Percentiles rank a stretch among this genome's conserved stretches.
phyloP scores from a whole-genome alignment of 768 basidiomycete genomes.

The Suillus brevipes region DNA sequence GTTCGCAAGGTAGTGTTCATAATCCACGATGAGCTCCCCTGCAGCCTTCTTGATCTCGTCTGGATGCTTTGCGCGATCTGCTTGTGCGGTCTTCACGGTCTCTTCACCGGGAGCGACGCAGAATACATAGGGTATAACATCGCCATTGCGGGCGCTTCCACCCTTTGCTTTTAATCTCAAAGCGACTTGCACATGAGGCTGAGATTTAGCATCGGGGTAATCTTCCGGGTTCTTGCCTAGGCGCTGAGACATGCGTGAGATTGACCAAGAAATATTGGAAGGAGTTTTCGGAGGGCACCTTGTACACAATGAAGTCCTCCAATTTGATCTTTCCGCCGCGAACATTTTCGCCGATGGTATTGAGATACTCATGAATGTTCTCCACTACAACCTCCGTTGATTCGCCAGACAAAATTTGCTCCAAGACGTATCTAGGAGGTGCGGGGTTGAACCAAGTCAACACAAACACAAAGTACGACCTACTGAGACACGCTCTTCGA shows the following conservation, averaged over 20 bases:
- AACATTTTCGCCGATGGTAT: conserved; percentile 73
- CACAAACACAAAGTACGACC: conserved; percentile 29
- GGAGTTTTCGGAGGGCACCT: conserved; percentile 51
- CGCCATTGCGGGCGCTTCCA: conserved; percentile 76
- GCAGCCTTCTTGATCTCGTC: conserved; percentile 81
- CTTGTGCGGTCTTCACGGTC: conserved; percentile 71
- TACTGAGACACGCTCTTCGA: conserved; percentile 94
- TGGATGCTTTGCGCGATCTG: conserved; percentile 90
- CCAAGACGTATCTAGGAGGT: conserved; percentile 74
- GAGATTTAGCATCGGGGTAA: conserved; percentile 92
- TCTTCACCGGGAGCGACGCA: conserved; percentile 78
- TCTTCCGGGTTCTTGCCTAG: conserved; percentile 96
- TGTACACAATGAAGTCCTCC: conserved; percentile 95
- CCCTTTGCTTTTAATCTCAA: conserved; percentile 86
- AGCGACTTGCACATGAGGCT: conserved; percentile 97
- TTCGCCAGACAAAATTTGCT: conserved; percentile 89
- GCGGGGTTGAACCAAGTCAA: not conserved
- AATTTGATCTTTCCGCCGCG: conserved; percentile 73
- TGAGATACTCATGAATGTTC: conserved; percentile 90
- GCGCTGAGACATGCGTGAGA: conserved; percentile 51
- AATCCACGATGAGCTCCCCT: conserved; percentile 73
- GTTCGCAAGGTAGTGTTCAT: conserved; percentile 85
- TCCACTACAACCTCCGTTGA: conserved; percentile 86
- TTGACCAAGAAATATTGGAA: not conserved
- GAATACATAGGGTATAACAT: conserved; percentile 96